Percentiles rank a stretch among this genome's conserved stretches.
phyloP scores from a whole-genome alignment of 352 stramenopile genomes.

The Peronospora belbahrii region DNA sequence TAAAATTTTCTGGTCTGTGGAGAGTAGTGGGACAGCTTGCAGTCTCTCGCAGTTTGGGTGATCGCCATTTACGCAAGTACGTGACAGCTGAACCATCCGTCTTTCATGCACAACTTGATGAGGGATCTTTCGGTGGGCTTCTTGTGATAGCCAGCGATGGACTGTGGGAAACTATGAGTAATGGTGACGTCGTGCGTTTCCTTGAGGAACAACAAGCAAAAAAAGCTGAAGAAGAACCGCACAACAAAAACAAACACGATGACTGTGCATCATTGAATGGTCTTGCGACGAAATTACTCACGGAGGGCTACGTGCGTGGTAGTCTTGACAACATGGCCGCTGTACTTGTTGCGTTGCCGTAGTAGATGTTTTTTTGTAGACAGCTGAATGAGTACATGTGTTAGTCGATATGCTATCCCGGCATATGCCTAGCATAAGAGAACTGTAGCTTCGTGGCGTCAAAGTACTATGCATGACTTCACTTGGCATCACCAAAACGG shows the following conservation, averaged over 20 bases:
- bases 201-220: constrained; percentile 19
- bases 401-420: constrained; percentile 15
- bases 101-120: constrained; percentile 26
- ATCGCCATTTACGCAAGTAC: constrained; percentile 76
- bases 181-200: constrained; percentile 43
- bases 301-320: constrained; percentile 91
- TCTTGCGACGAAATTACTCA: constrained; percentile 69
- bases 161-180: constrained; percentile 65
- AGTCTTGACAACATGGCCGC: constrained; percentile 93
- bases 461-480: background rate
- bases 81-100: constrained; percentile 82
- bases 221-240: constrained; percentile 16
- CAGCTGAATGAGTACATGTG: constrained; percentile 5
- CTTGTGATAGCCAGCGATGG: constrained; percentile 71
- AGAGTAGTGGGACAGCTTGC: constrained; percentile 88
- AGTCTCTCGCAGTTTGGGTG: constrained; percentile 89
- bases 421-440: constrained; percentile 8
- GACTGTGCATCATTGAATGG: constrained; percentile 40
- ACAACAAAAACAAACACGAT: constrained; percentile 23
- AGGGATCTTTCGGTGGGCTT: constrained; percentile 7
- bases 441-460: background rate
- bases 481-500: constrained; percentile 39
- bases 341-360: constrained; percentile 34
- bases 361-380: constrained; percentile 3
- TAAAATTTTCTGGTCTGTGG: constrained; percentile 62